Base-by-base conservation (phyloP, 371 early-diverging fungal species). In the Nematocida ironsii region DNA sequence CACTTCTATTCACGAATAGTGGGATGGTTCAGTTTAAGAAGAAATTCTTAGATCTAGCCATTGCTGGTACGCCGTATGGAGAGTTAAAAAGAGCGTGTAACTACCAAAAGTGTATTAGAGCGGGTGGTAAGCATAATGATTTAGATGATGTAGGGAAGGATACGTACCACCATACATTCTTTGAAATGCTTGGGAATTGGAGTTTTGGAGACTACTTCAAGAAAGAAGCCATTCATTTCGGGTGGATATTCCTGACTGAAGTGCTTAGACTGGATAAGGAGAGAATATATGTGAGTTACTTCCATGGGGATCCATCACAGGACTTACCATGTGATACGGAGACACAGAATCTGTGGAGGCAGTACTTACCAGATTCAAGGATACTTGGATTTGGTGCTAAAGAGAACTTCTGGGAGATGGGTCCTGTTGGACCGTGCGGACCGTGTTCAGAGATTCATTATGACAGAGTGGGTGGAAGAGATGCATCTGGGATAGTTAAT, bases 351-450 rank as follows among this genome's bases (percentile, higher is more conserved):
- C 85, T 95, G 67, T 98, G 99, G 99, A 86, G 91, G 74, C 91
- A 93, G 85, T 88, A 93, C 82, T 88, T 97, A 5, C 90, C 91
- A 6, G 91, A 90, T 70, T 87, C 89, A 58, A 92, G 92, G 72
- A 91, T 98, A 81, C 85, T 98, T 54, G 93, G 94, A 54, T 94
- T 93, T 44, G 91, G 91, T 58, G 87, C 89, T 56, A 95, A 96
- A 90, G 98, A 98, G 80, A 98, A 98, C 90, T 98, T 98, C 87
- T 98, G 99, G 99, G 96, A 98, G 90, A 97, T 97, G 98, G 98
- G 97, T 64, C 95, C 95, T 74, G 92, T 91, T 68, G 99, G 99
- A 27, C 99, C 99, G n/a, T 99, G 99, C 86, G 99, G 99, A 54
- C 97, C 98, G 45, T 97, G 99, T 89, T 93, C 93, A 61, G 99